A percentile compares a stretch with the other conserved stretches of the same genome.
These are phyloP conservation scores for Cladosporium sp. DNA, from an alignment of 2,329 filamentous ascomycete species.

Conservation along the genomic window DNA sequence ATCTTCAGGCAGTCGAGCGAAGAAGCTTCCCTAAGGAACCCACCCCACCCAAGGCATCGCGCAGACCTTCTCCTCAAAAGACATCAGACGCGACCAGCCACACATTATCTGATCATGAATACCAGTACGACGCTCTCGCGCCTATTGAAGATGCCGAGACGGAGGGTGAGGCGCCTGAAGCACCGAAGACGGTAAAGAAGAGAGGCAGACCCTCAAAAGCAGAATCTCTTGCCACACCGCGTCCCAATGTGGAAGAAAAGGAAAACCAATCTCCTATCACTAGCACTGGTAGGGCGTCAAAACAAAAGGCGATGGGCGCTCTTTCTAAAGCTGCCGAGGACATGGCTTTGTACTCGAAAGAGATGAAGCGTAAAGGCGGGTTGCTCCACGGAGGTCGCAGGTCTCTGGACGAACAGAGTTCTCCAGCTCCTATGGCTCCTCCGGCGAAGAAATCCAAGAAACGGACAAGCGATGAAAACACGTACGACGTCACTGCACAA, in stretches of 20 bases:
- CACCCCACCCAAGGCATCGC: constrained; percentile 21
- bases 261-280: constrained; percentile 81
- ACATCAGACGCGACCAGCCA: constrained; percentile 11
- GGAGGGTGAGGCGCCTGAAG: constrained; percentile 16
- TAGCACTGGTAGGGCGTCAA: constrained; percentile 74
- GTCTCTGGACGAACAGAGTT: constrained; percentile 39
- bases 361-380: constrained; percentile 75
- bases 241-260: constrained; percentile 46
- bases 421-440: constrained; percentile 19
- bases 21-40: constrained; percentile 50
- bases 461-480: constrained; percentile 36
- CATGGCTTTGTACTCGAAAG: constrained; percentile 86
- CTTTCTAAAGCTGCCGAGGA: constrained; percentile 77
- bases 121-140: neutral
- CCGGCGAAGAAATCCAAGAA: constrained; percentile 26
- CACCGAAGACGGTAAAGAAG: constrained; percentile 24
- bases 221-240: constrained; percentile 24
- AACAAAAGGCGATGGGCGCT: constrained; percentile 73
- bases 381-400: constrained; percentile 57
- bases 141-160: constrained; percentile 19
- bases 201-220: constrained; percentile 25
- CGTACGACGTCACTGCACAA: constrained; percentile 38
- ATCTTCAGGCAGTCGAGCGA: constrained; percentile 68
- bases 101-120: neutral
- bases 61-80: constrained; percentile 19